A percentile compares a stretch with the other conserved stretches of the same genome.
These are phyloP conservation scores for Trametes pubescens DNA, from an alignment of 1,284 basidiomycete genomes.

Conservation along the genomic window DNA sequence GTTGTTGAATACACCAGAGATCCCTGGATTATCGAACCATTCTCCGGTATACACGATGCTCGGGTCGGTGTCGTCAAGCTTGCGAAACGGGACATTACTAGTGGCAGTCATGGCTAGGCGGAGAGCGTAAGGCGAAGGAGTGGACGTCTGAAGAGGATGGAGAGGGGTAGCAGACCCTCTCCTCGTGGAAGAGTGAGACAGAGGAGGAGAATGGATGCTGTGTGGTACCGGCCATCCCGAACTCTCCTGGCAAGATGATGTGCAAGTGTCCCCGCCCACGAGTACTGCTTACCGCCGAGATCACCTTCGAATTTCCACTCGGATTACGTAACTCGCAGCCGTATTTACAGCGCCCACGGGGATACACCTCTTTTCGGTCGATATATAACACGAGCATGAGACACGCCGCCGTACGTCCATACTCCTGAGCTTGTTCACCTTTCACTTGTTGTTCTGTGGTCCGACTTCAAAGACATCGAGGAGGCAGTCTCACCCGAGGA, in stretches of 20 bases:
- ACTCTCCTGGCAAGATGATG: background rate
- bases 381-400: too few species aligned
- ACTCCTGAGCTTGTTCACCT: too few species aligned
- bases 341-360: background rate
- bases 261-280: background rate
- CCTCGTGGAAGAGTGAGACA: constrained; percentile 9
- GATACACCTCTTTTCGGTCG: too few species aligned
- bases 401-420: too few species aligned
- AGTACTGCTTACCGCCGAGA: background rate
- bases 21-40: constrained; percentile 20
- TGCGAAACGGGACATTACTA: constrained; percentile 15
- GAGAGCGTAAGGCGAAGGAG: background rate
- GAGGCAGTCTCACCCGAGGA: too few species aligned
- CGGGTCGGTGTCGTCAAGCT: constrained; percentile 30
- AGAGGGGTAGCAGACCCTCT: background rate
- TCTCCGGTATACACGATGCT: constrained; percentile 19
- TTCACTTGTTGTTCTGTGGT: too few species aligned
- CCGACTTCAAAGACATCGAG: too few species aligned
- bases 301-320: background rate
- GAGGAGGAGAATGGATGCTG: constrained; percentile 5
- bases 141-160: constrained; percentile 1
- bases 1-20: constrained; percentile 20
- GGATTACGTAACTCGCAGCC: background rate
- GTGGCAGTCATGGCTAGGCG: constrained; percentile 9
- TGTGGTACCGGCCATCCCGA: constrained; percentile 11